Percentiles rank a stretch among this genome's conserved stretches.
Evolutionary conservation across 495 filamentous ascomycete species (phyloP).

Genomic region (Talaromyces proteolyticus): DNA sequence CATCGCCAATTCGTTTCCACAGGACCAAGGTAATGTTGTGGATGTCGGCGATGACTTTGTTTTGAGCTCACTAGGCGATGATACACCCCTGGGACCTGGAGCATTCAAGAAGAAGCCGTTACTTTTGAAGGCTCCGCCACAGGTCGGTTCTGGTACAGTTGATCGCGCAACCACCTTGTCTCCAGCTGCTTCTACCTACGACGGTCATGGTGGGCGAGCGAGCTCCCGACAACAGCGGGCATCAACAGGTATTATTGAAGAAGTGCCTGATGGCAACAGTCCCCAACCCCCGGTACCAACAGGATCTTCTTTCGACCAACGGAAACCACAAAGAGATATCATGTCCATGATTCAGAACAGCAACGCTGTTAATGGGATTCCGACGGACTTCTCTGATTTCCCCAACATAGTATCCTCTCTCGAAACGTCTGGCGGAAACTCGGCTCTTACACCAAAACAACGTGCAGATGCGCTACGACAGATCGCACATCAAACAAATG

Average conservation of each 20-base stretch:
- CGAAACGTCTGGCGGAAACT: slow-evolving; percentile 56
- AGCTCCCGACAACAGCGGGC: slow-evolving; percentile 28
- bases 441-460: slow-evolving; percentile 69
- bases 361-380: slow-evolving; percentile 55
- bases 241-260: slow-evolving; percentile 35
- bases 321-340: slow-evolving; percentile 61
- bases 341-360: slow-evolving; percentile 81
- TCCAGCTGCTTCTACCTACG: slow-evolving; percentile 19
- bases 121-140: slow-evolving; percentile 44
- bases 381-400: slow-evolving; percentile 54
- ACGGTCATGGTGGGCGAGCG: slow-evolving; percentile 24
- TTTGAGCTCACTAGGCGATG: slow-evolving; percentile 23
- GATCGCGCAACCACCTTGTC: slow-evolving; percentile 34
- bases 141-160: slow-evolving; percentile 21
- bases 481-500: slow-evolving; percentile 55
- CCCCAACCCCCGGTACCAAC: slow-evolving; percentile 14
- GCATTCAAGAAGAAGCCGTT: slow-evolving; percentile 44
- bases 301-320: slow-evolving; percentile 10
- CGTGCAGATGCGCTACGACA: slow-evolving; percentile 73
- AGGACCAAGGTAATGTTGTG: slow-evolving; percentile 63
- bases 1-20: slow-evolving; percentile 63
- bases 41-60: slow-evolving; percentile 62
- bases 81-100: slow-evolving; percentile 24
- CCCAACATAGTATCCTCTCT: slow-evolving; percentile 67
- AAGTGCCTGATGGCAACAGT: slow-evolving; percentile 33